phyloP scores from a whole-genome alignment of 129 eudicot species.

The Pseudognaphalium luteoalbum region DNA sequence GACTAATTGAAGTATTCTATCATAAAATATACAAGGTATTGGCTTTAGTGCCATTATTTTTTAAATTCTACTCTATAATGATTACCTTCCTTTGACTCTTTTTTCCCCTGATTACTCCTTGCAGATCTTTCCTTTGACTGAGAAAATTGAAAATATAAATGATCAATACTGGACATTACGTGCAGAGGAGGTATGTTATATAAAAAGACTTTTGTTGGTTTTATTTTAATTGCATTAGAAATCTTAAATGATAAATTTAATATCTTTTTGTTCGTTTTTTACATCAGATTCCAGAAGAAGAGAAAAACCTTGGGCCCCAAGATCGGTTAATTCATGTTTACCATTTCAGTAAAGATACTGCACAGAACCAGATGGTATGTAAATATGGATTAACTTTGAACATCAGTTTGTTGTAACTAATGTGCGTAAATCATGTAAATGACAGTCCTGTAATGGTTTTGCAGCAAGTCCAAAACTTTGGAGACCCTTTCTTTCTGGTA shows the following conservation, averaged over 20 bases:
- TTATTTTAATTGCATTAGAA: background rate
- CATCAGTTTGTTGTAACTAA: background rate
- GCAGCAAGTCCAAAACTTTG: slow-evolving; percentile 89
- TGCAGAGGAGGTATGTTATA: slow-evolving; percentile 72
- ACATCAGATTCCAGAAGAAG: slow-evolving; percentile 90
- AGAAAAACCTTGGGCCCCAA: slow-evolving; percentile 69
- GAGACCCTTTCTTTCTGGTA: slow-evolving; percentile 88
- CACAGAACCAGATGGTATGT: slow-evolving; percentile 91
- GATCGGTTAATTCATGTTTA: slow-evolving; percentile 93
- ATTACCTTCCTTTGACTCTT: background rate
- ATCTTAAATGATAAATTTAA: background rate
- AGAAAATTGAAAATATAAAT: slow-evolving; percentile 89
- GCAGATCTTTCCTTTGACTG: slow-evolving; percentile 77
- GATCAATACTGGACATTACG: slow-evolving; percentile 96
- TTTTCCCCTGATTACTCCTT: slow-evolving; percentile 4
- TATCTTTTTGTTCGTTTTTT: background rate
- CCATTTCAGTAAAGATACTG: slow-evolving; percentile 84
- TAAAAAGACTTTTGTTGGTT: background rate
- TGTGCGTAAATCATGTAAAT: background rate
- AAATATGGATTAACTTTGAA: slow-evolving; percentile 10
- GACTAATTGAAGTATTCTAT: slow-evolving; percentile 92
- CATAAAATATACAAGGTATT: slow-evolving; percentile 93
- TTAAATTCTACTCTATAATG: background rate
- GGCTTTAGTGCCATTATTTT: background rate
- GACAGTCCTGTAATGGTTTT: slow-evolving; percentile 17